phyloP scores from a whole-genome alignment of 148 eudicot species.

The Fagopyrum esculentum region DNA sequence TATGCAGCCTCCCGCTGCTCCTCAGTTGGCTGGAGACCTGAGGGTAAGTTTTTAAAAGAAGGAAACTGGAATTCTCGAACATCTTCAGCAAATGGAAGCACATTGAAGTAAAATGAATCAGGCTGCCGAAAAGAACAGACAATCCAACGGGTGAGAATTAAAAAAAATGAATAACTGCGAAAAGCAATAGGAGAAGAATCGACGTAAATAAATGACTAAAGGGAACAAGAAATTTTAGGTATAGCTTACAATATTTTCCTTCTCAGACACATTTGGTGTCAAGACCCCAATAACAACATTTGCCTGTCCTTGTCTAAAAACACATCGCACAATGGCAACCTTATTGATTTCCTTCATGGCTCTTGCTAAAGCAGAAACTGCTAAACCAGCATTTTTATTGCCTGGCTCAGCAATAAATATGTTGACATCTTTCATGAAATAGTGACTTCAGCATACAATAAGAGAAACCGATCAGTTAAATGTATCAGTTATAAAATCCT shows the following conservation, averaged over 20 bases:
- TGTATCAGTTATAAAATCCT: background rate
- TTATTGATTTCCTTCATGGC: constrained; percentile 92
- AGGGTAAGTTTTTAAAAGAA: constrained; percentile 72
- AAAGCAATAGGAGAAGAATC: background rate
- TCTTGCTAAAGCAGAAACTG: constrained; percentile 87
- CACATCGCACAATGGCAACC: constrained; percentile 91
- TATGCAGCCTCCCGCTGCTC: constrained; percentile 84
- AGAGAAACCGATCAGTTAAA: constrained; percentile 7
- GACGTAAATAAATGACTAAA: background rate
- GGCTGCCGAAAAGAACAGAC: constrained; percentile 45
- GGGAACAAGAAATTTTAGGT: background rate
- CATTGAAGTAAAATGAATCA: constrained; percentile 93
- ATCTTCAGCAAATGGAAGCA: constrained; percentile 95
- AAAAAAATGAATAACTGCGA: background rate
- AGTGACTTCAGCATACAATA: constrained; percentile 49
- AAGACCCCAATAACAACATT: constrained; percentile 82
- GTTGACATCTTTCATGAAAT: constrained; percentile 89
- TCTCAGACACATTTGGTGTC: constrained; percentile 75
- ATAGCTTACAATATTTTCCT: constrained; percentile 59
- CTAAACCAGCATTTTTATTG: constrained; percentile 57
- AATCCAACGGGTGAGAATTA: constrained; percentile 17
- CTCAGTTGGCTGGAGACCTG: constrained; percentile 66
- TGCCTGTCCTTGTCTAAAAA: constrained; percentile 91
- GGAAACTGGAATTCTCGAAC: constrained; percentile 95
- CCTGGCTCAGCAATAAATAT: constrained; percentile 91